Evolutionary conservation across 306 rosid genomes (phyloP), one percentile per base, ranked within the genome.

Genomic region (Oxytropis ochrocephala): DNA sequence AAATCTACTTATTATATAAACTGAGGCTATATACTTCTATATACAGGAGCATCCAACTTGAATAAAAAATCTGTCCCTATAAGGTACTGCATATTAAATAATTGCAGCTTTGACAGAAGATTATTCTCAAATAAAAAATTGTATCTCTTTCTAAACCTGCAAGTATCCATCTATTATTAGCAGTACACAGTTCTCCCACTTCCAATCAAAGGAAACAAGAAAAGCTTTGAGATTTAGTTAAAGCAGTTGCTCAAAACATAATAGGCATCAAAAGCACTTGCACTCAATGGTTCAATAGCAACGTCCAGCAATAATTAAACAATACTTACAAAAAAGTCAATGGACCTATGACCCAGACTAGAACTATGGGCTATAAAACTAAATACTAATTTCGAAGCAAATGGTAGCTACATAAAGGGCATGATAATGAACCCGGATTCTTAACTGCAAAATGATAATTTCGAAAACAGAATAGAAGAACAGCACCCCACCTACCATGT

Each of bases 111-210:
- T n/a, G n/a, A n/a, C n/a, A n/a, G 85, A 76, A 78, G 80, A 76
- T 69, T 69, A 47, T 79, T 78, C 72, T 84, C 83, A 47, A 42
- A 90, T 10, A 86, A 78, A 72, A 93, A 93, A 73, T 53, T 64
- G 55, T 83, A 90, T 81, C 93, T 83, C 82, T 87, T 86, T 80
- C 80, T 93, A 76, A 82, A 86, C 85, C 97, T 90, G 91, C 64
- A 69, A 84, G 75, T 69, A 35, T 6, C 70, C 5, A 12, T 10
- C 63, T 53, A 51, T 62, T 7, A 41, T 6, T 29, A 14, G 59
- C 46, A 55, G 32, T 38, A 43, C 43, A 67, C 17, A 54, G 42
- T 10, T 24, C 29, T 24, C 29, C 29, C 29, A 24, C 29, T 24
- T 51, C 54, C 17, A 49, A 64, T 36, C 3, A 17, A 10, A 2